phyloP scores from a whole-genome alignment of 306 rosid species.

The Vicia villosa region DNA sequence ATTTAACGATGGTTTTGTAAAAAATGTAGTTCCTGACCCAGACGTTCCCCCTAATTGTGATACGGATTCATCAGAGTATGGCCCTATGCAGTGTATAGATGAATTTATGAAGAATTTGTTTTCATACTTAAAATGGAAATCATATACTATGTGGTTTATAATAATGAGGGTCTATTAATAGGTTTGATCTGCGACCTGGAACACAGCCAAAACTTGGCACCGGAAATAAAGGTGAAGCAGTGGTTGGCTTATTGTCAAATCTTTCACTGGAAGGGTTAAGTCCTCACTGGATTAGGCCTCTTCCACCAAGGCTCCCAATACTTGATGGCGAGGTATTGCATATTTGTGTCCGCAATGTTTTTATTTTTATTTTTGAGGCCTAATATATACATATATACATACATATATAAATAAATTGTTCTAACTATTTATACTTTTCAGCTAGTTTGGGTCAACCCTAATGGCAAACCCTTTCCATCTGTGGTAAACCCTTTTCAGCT shows the following conservation, averaged over 20 bases:
- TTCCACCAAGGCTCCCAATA: conserved; percentile 89
- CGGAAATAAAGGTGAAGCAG: conserved; percentile 83
- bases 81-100: conserved; percentile 26
- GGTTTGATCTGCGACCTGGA: conserved; percentile 82
- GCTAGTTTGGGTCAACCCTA: conserved; percentile 98
- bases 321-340: conserved; percentile 81
- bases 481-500: conserved; percentile 62
- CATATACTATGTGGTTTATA: conserved; percentile 30
- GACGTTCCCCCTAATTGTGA: conserved; percentile 74
- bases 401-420: background rate
- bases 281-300: conserved; percentile 93
- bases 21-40: conserved; percentile 81
- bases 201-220: conserved; percentile 73
- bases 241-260: conserved; percentile 74
- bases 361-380: conserved; percentile 18
- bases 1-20: conserved; percentile 56
- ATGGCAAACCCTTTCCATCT: conserved; percentile 65
- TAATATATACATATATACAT: too few relatives aligned
- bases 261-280: conserved; percentile 70
- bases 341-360: conserved; percentile 20
- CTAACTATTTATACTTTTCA: conserved; percentile 52
- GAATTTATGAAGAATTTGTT: conserved; percentile 5
- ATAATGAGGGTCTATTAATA: conserved; percentile 38
- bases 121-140: conserved; percentile 27
- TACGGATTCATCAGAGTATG: conserved; percentile 80